phyloP scores from a whole-genome alignment of 225 moss, liverwort and hornwort genomes.

The Neckera pumila region DNA sequence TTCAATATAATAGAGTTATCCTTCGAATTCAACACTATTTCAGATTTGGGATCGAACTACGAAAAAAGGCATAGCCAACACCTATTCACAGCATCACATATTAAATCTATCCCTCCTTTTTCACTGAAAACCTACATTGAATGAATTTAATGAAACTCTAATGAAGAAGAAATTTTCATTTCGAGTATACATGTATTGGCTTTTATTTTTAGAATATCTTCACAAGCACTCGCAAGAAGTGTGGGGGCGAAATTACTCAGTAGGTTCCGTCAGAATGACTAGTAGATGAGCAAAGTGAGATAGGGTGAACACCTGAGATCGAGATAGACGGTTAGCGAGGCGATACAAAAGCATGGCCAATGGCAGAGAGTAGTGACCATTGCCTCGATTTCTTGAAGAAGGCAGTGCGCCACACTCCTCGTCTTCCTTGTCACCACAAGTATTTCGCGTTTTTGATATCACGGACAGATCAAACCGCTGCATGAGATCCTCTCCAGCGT shows the following conservation, averaged over 20 bases:
- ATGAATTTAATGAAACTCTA: no score
- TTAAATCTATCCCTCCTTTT: neutral
- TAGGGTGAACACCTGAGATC: slow-evolving; percentile 54
- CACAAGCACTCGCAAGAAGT: neutral
- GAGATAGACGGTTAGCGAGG: slow-evolving; percentile 82
- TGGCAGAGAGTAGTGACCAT: slow-evolving; percentile 88
- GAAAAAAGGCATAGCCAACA: neutral
- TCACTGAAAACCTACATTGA: no score
- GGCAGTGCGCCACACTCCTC: slow-evolving; percentile 56
- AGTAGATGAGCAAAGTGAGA: neutral
- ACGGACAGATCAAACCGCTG: slow-evolving; percentile 89
- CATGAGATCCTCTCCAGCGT: slow-evolving; percentile 97
- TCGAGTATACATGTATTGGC: neutral
- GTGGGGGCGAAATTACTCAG: neutral
- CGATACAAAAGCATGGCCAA: slow-evolving; percentile 98
- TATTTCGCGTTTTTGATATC: slow-evolving; percentile 70
- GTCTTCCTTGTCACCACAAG: slow-evolving; percentile 61
- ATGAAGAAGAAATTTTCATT: neutral
- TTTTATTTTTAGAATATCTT: neutral
- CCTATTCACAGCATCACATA: neutral
- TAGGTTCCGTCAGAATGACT: neutral
- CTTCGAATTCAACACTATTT: neutral
- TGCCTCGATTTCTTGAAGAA: slow-evolving; percentile 55
- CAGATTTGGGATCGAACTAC: neutral
- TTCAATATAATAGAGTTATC: neutral